These are phyloP conservation scores for Candida krabiensis DNA, from an alignment of 805 yeast genomes.

Conservation along the genomic window DNA sequence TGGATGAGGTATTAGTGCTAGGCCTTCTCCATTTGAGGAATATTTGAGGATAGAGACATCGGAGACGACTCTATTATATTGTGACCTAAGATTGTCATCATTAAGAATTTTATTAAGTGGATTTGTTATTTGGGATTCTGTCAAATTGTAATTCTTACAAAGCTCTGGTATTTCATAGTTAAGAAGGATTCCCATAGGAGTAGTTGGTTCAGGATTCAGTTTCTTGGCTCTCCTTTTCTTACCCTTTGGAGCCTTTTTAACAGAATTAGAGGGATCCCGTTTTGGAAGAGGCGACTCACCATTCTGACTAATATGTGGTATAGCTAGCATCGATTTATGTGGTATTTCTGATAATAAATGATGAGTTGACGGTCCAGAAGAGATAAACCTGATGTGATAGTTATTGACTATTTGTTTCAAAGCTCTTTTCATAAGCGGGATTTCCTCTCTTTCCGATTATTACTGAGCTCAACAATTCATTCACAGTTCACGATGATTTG, in stretches of 20 bases:
- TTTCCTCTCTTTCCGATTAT: too few species aligned
- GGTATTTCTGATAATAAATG: not conserved
- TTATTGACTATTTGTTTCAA: not conserved
- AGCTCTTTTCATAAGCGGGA: not conserved
- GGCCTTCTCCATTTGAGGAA: conserved; percentile 85
- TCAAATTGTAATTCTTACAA: conserved; percentile 41
- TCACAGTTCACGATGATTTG: too few species aligned
- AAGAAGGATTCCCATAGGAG: conserved; percentile 73
- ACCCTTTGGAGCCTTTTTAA: conserved; percentile 1
- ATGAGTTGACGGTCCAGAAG: not conserved
- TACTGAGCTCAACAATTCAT: too few species aligned
- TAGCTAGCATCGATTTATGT: not conserved
- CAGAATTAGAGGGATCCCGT: conserved; percentile 1
- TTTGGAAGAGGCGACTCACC: conserved; percentile 6
- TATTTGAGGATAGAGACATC: conserved; percentile 58
- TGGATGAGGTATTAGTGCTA: conserved; percentile 69
- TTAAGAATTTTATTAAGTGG: conserved; percentile 68
- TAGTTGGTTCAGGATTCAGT: conserved; percentile 69
- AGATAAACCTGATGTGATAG: not conserved
- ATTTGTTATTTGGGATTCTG: conserved; percentile 51
- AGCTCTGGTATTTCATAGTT: conserved; percentile 69
- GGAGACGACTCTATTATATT: conserved; percentile 51
- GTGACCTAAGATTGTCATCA: conserved; percentile 45
- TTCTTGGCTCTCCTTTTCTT: conserved; percentile 53
- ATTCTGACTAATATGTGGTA: not conserved